Conservation (phyloP, 305 asterid species). For the Withania somnifera region DNA sequence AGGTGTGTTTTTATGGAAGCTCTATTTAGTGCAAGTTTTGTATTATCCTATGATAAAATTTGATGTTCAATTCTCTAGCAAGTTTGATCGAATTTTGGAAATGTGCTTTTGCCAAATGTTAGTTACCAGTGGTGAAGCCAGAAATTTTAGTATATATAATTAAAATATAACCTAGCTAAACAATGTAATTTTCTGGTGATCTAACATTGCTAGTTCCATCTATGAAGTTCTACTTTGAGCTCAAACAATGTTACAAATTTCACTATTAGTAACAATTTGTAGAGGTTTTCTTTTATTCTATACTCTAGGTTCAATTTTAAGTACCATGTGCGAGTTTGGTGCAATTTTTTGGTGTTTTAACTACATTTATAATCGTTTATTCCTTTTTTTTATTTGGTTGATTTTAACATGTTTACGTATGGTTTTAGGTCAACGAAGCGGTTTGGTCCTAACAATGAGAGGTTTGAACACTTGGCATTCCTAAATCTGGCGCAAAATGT, state of each 20-base stretch:
- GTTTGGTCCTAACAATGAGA: constrained; percentile 76
- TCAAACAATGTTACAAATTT: background rate
- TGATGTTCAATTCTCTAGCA: background rate
- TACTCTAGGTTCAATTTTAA: background rate
- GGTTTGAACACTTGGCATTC: constrained; percentile 96
- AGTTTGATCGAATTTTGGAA: background rate
- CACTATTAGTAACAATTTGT: background rate
- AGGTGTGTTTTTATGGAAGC: too few species aligned
- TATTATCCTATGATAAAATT: background rate
- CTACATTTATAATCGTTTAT: background rate
- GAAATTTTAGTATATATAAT: background rate
- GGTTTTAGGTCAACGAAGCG: constrained; percentile 71
- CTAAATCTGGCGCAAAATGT: constrained; percentile 86
- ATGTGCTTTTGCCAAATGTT: background rate
- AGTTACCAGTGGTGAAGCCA: background rate
- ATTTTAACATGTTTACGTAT: background rate
- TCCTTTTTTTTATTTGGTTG: background rate
- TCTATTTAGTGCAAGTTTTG: background rate
- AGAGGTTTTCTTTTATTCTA: background rate
- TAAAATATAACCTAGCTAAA: background rate
- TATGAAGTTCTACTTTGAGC: background rate
- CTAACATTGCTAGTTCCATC: background rate
- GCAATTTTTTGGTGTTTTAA: background rate
- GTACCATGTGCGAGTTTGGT: background rate
- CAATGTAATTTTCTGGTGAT: background rate